Conservation (phyloP, 345 rosid species). For the Psidium guajava region DNA sequence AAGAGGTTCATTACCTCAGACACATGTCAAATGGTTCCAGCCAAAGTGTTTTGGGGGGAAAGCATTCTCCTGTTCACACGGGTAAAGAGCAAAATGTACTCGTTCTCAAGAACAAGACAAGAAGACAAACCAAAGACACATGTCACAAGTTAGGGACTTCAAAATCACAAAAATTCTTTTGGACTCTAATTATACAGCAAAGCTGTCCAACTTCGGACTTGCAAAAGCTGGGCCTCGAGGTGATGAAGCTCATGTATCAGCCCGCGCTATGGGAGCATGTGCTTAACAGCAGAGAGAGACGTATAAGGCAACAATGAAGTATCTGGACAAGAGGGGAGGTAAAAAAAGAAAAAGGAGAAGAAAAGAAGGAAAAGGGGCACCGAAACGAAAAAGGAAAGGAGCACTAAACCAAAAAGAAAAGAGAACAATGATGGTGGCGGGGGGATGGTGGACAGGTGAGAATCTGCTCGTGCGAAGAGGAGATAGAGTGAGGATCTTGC, state of each 20-base stretch:
- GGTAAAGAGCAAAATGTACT: conserved; percentile 1
- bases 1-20: background rate
- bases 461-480: too few relatives aligned
- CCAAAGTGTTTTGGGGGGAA: conserved; percentile 3
- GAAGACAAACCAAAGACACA: background rate
- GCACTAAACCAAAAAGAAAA: too few relatives aligned
- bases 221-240: conserved; percentile 99
- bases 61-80: conserved; percentile 3
- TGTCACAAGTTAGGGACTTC: background rate
- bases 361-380: too few relatives aligned
- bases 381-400: too few relatives aligned
- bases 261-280: conserved; percentile 95
- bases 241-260: conserved; percentile 90
- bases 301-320: too few relatives aligned
- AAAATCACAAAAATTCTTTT: too few relatives aligned
- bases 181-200: conserved; percentile 89
- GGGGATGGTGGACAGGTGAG: too few relatives aligned
- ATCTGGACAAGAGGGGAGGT: too few relatives aligned
- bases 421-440: too few relatives aligned
- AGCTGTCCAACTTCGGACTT: conserved; percentile 95
- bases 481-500: too few relatives aligned
- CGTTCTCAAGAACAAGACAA: background rate
- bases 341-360: too few relatives aligned
- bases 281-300: too few relatives aligned
- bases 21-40: background rate